phyloP scores from a whole-genome alignment of 306 rosid genomes.

The Neltuma alba region DNA sequence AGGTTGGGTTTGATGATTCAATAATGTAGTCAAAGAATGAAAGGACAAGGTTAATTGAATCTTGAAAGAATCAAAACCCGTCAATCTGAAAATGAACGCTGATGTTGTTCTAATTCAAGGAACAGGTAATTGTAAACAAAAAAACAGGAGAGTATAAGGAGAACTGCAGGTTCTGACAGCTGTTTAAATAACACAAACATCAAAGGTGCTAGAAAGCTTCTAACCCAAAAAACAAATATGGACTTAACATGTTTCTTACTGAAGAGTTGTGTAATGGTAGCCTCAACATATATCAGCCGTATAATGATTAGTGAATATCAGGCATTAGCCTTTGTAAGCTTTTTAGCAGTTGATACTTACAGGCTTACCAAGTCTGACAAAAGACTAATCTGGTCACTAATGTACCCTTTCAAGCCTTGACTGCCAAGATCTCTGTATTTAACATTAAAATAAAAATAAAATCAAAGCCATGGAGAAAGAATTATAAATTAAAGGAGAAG shows the following conservation, averaged over 20 bases:
- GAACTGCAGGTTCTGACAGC: background rate
- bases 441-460: conserved; percentile 31
- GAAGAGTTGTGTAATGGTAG: conserved; percentile 12
- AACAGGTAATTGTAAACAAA: background rate
- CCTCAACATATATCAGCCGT: conserved; percentile 8
- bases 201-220: conserved; percentile 8
- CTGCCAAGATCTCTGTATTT: conserved; percentile 86
- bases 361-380: conserved; percentile 93
- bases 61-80: conserved; percentile 5
- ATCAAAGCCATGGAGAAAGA: conserved; percentile 14
- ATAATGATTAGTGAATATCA: conserved; percentile 32
- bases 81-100: conserved; percentile 20
- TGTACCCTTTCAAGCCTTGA: conserved; percentile 92
- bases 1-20: background rate
- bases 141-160: background rate
- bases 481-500: conserved; percentile 20
- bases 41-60: conserved; percentile 10
- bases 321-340: conserved; percentile 35
- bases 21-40: background rate
- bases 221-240: background rate
- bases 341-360: conserved; percentile 71
- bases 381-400: conserved; percentile 76
- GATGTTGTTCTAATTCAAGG: background rate
- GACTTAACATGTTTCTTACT: conserved; percentile 11
- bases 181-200: conserved; percentile 21